Evolutionary conservation across 177 flowering plant genomes (phyloP), one percentile per base, ranked within the genome.

Genomic region (Vitis hybrid): DNA sequence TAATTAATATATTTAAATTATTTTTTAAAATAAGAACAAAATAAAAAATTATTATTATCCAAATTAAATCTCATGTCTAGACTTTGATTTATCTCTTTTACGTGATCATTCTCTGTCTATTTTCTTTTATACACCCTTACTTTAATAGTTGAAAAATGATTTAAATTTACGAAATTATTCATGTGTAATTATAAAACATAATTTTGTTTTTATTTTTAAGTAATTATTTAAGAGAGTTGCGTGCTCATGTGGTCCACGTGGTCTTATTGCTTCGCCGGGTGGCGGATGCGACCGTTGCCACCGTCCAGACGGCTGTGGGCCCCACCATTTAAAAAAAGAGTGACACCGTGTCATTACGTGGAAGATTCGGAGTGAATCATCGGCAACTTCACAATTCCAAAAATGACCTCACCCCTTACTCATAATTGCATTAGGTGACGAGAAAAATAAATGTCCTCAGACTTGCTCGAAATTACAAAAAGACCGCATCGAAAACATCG

Each of bases 251-350:
- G 56, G 15, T 53, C 55, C 67, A 68, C 57, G 71, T 73, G 76
- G 76, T 62, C 34, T 34, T 9, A 67, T 12, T 61, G 34, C 12
- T 22, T 50, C 18, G 51, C 50, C 10, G 53, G 16, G 52, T 59
- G 73, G 69, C 69, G 66, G 65, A 74, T 50, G 69, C 50, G 69
- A 69, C 66, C 69, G 73, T 10, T 65, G 31, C 22, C 60, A 26
- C 59, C 77, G 69, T 48, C 77, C 69, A 59, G 22, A 20, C 29
- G 29, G 16, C 1, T 34, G 13, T 34, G 45, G 45, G 75, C 61
- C 73, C 66, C 1, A 15, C 5, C 50, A 10, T 59, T 64, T 57
- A 20, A 3, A 1, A 20, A 55, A 45, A 20, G 7, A 5, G 3
- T 26, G 55, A 57, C 63, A 45, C 56, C 56, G 63, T 64, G 67